Percentiles rank a stretch among this genome's conserved stretches.
These are phyloP conservation scores for Bidens hawaiensis DNA, from an alignment of 140 eudicot species.

Conservation along the genomic window DNA sequence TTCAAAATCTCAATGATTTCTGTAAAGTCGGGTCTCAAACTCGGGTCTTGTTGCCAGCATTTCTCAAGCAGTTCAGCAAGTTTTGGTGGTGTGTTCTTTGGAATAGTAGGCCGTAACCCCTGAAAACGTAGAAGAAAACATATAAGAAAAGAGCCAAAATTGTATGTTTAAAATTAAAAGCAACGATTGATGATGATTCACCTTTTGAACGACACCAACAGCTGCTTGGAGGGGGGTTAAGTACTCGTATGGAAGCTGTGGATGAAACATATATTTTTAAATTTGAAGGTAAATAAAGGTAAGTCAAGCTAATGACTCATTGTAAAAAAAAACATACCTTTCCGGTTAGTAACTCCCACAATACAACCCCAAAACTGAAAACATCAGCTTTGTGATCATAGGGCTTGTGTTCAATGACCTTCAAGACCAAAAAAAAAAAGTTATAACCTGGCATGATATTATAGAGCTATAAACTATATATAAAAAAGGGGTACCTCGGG, in stretches of 20 bases:
- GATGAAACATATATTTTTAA: neutral
- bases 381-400: conserved; percentile 42
- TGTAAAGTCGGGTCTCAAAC: conserved; percentile 79
- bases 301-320: neutral
- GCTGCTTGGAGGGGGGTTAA: conserved; percentile 95
- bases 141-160: neutral
- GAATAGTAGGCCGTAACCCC: conserved; percentile 88
- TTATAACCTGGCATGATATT: too few relatives aligned
- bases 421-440: conserved; percentile 15
- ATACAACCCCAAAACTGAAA: conserved; percentile 38
- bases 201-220: conserved; percentile 97
- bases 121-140: conserved; percentile 17
- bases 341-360: too few relatives aligned
- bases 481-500: too few relatives aligned
- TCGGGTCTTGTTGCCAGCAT: too few relatives aligned
- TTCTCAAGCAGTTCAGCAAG: conserved; percentile 79
- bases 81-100: conserved; percentile 74
- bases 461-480: too few relatives aligned
- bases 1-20: conserved; percentile 60
- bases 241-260: conserved; percentile 94
- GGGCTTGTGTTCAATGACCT: conserved; percentile 43
- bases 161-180: neutral
- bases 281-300: neutral
- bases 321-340: conserved; percentile 57
- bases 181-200: conserved; percentile 20